These are phyloP conservation scores for Coemansia sp. DNA, from an alignment of 192 early-diverging fungal genomes.

Conservation along the genomic window DNA sequence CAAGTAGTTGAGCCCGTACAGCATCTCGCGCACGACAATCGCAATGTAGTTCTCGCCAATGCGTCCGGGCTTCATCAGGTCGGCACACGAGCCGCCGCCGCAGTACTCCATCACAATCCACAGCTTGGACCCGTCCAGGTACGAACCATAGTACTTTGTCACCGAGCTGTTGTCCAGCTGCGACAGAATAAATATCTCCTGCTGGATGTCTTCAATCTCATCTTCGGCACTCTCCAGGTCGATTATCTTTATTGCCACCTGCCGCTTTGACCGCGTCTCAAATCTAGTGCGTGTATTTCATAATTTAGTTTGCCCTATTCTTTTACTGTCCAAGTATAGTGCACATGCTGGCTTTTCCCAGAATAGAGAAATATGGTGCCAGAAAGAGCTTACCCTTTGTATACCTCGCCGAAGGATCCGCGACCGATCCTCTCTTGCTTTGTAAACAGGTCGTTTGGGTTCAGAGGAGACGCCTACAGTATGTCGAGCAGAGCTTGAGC, in stretches of 20 bases:
- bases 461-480: slow-evolving; percentile 31
- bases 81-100: slow-evolving; percentile 90
- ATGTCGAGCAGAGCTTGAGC: not conserved
- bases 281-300: slow-evolving; percentile 19
- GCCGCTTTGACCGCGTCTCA: slow-evolving; percentile 55
- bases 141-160: slow-evolving; percentile 88
- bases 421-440: slow-evolving; percentile 55
- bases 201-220: slow-evolving; percentile 98
- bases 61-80: slow-evolving; percentile 85
- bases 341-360: not conserved
- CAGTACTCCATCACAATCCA: slow-evolving; percentile 99
- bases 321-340: slow-evolving; percentile 2
- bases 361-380: too few species aligned
- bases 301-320: not conserved
- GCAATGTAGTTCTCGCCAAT: slow-evolving; percentile 90
- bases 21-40: slow-evolving; percentile 84
- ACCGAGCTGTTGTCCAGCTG: slow-evolving; percentile 88
- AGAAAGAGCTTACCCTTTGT: slow-evolving; percentile 67
- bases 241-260: slow-evolving; percentile 97
- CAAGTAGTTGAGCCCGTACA: slow-evolving; percentile 90
- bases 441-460: slow-evolving; percentile 57
- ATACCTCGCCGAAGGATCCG: slow-evolving; percentile 83
- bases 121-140: slow-evolving; percentile 80
- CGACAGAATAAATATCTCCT: slow-evolving; percentile 93
- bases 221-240: slow-evolving; percentile 96